Conservation (phyloP, 2,329 filamentous ascomycete species). For the Xylaria sp. region DNA sequence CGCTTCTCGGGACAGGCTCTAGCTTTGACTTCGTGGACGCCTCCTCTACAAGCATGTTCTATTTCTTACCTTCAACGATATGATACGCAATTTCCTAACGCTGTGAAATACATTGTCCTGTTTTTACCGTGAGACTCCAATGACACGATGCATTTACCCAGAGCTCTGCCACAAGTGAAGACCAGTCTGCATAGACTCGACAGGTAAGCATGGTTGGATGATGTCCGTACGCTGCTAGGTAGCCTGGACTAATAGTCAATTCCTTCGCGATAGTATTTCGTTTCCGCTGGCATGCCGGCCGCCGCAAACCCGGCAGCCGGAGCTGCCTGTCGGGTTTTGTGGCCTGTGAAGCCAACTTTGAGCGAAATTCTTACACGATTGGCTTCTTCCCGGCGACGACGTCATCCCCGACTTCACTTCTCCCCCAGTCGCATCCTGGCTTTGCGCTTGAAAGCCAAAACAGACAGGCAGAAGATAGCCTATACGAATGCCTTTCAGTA, state of each 20-base stretch:
- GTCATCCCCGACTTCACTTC: slow-evolving; percentile 19
- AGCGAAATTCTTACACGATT: slow-evolving; percentile 29
- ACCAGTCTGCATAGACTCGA: not conserved
- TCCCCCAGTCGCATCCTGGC: slow-evolving; percentile 32
- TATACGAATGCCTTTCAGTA: slow-evolving; percentile 19
- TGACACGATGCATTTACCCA: too few relatives aligned
- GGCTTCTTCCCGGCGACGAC: slow-evolving; percentile 21
- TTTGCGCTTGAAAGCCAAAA: slow-evolving; percentile 28
- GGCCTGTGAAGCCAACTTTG: slow-evolving; percentile 10
- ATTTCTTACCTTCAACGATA: too few relatives aligned
- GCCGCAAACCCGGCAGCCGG: not conserved
- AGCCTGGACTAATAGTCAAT: not conserved
- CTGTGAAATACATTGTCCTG: too few relatives aligned
- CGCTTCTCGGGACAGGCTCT: too few relatives aligned
- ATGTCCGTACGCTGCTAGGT: not conserved
- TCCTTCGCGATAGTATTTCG: not conserved
- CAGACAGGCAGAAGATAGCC: slow-evolving; percentile 18
- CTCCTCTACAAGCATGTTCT: too few relatives aligned
- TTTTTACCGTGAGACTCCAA: too few relatives aligned
- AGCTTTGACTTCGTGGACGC: too few relatives aligned
- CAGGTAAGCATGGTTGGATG: not conserved
- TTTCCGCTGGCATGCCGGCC: slow-evolving; percentile 7
- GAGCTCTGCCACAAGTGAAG: too few relatives aligned
- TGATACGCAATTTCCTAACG: too few relatives aligned
- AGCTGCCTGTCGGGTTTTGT: slow-evolving; percentile 10